Conservation (phyloP, 768 basidiomycete genomes). For the Mrakia frigida region DNA sequence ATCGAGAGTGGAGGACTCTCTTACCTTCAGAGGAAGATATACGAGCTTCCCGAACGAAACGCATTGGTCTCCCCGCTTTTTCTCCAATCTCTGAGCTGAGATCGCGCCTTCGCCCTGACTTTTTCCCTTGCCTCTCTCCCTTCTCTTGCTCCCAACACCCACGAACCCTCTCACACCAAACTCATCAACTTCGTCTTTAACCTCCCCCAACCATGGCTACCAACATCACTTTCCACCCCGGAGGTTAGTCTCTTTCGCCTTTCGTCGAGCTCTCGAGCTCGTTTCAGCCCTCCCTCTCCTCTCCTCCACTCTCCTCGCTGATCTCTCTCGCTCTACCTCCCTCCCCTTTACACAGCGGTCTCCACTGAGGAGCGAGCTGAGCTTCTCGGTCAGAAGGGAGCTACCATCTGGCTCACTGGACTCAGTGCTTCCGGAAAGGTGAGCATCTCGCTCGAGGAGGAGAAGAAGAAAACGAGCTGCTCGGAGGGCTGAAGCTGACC, state of each 20-base stretch:
- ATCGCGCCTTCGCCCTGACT: no score
- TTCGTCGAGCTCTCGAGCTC: not conserved
- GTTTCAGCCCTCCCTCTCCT: not conserved
- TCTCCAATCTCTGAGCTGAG: no score
- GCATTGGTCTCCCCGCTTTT: no score
- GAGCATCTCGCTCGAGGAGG: constrained; percentile 10
- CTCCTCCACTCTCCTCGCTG: not conserved
- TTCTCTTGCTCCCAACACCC: not conserved
- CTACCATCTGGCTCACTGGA: constrained; percentile 95
- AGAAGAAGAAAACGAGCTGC: not conserved
- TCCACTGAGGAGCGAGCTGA: constrained; percentile 59
- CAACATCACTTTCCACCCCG: constrained; percentile 49
- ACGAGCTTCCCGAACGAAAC: no score
- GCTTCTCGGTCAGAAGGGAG: constrained; percentile 71
- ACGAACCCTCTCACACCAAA: not conserved
- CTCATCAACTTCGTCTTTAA: not conserved
- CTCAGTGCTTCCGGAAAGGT: constrained; percentile 94
- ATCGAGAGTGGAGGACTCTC: no score
- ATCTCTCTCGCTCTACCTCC: not conserved
- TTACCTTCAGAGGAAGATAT: no score
- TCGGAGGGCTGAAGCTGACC: no score
- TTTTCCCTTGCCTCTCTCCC: no score
- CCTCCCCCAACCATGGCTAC: constrained; percentile 42
- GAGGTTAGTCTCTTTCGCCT: constrained; percentile 37
- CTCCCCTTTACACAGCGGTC: constrained; percentile 56